phyloP scores from a whole-genome alignment of 495 filamentous ascomycete genomes.

The Tirmania nivea region DNA sequence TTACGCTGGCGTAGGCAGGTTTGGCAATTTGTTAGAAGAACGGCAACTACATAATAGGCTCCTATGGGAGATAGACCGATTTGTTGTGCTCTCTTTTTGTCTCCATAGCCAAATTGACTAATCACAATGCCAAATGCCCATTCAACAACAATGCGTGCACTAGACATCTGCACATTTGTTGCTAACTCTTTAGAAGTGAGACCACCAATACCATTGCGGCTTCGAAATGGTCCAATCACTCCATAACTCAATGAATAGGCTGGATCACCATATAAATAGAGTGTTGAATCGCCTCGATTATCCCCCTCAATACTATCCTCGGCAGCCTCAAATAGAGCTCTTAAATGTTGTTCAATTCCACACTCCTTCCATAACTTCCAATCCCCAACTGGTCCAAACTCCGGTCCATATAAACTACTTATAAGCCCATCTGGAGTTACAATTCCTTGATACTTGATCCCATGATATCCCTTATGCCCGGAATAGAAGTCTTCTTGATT shows the following conservation, averaged over 20 bases:
- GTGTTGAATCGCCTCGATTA: neutral
- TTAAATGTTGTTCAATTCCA: neutral
- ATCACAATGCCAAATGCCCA: neutral
- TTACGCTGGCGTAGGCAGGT: neutral
- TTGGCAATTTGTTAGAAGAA: neutral
- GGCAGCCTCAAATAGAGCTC: neutral
- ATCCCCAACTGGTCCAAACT: neutral
- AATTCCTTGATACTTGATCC: neutral
- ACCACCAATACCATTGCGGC: neutral
- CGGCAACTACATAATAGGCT: neutral
- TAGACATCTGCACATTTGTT: neutral
- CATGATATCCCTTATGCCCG: neutral
- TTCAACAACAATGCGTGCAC: neutral
- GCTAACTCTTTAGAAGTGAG: neutral
- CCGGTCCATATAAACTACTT: neutral
- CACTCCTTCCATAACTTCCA: neutral
- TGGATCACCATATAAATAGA: neutral
- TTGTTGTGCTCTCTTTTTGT: neutral
- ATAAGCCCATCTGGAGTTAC: neutral
- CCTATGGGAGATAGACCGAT: neutral
- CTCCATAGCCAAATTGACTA: neutral
- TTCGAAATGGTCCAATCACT: neutral
- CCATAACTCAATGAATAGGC: neutral
- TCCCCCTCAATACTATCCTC: neutral
- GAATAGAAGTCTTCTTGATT: neutral